Evolutionary conservation across 805 yeast species (phyloP).

Genomic region (Lipomyces orientalis): DNA sequence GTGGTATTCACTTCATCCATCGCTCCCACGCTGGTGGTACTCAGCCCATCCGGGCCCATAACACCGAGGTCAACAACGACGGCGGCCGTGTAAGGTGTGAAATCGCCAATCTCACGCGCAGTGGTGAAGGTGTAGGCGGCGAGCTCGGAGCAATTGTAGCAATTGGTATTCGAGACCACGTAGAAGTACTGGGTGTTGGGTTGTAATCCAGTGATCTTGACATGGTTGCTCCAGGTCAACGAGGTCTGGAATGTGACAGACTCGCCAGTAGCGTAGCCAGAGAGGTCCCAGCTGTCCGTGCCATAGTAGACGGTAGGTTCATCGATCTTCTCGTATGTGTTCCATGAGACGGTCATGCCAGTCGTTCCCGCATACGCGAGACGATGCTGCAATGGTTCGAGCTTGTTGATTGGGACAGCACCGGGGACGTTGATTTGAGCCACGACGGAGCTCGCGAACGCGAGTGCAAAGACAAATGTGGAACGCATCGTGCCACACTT

Average conservation of each 20-base stretch:
- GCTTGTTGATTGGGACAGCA: constrained; percentile 1
- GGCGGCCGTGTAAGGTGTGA: constrained; percentile 19
- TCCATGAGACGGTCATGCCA: constrained; percentile 41
- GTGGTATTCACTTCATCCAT: constrained; percentile 9
- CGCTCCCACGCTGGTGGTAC: background rate
- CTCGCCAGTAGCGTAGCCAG: constrained; percentile 11
- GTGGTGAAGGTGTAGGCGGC: constrained; percentile 20
- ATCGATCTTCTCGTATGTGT: constrained; percentile 30
- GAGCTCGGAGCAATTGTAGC: constrained; percentile 15
- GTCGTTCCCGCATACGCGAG: constrained; percentile 35
- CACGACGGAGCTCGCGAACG: background rate
- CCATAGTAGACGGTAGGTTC: constrained; percentile 40
- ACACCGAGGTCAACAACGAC: constrained; percentile 21
- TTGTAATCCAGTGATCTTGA: constrained; percentile 34
- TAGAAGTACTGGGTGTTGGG: constrained; percentile 42
- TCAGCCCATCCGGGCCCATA: constrained; percentile 14
- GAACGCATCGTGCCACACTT: background rate
- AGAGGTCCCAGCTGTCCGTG: constrained; percentile 11
- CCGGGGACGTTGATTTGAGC: constrained; percentile 16
- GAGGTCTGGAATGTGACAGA: constrained; percentile 38
- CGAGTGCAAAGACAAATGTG: background rate
- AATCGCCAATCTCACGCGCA: constrained; percentile 24
- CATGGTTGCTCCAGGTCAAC: constrained; percentile 40
- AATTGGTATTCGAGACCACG: constrained; percentile 30
- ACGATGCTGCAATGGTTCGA: constrained; percentile 30